Evolutionary conservation across 163 green algal genomes (phyloP).

Genomic region (Scenedesmus sp.): DNA sequence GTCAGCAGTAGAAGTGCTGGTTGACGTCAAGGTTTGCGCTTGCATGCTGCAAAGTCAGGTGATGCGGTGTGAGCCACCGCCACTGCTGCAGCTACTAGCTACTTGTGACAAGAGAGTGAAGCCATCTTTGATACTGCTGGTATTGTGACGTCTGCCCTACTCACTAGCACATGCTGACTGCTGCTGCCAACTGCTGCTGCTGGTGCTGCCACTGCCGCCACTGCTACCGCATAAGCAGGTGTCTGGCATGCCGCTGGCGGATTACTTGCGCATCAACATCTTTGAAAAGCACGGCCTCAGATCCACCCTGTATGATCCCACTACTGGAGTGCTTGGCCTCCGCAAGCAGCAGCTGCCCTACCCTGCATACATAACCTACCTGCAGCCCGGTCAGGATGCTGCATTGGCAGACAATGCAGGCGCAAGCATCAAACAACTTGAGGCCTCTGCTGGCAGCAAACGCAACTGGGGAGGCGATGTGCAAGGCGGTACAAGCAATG

Average conservation of each 20-base stretch:
- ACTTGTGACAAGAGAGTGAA: no score
- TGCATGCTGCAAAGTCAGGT: no score
- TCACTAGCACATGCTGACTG: background rate
- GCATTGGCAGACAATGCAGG: background rate
- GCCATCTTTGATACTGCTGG: no score
- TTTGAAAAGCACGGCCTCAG: slow-evolving; percentile 10
- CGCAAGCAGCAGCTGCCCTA: slow-evolving; percentile 11
- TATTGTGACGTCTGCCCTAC: background rate
- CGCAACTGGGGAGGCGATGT: background rate
- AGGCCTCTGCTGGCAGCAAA: background rate
- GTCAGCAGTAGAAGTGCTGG: background rate
- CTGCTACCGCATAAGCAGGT: background rate
- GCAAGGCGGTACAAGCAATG: background rate
- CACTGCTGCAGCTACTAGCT: no score
- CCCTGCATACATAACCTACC: slow-evolving; percentile 41
- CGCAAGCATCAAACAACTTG: background rate
- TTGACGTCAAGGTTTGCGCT: background rate
- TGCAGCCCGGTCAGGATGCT: background rate
- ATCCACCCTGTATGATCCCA: slow-evolving; percentile 29
- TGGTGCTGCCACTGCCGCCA: background rate
- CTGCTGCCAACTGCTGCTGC: slow-evolving; percentile 2
- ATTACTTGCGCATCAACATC: slow-evolving; percentile 31
- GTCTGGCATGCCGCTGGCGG: slow-evolving; percentile 23
- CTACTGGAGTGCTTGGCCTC: background rate
- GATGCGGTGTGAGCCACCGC: no score